Percentiles rank a stretch among this genome's conserved stretches.
phyloP scores from a whole-genome alignment of 2,329 filamentous ascomycete genomes.

The Hymenotorrendiella dingleyae region DNA sequence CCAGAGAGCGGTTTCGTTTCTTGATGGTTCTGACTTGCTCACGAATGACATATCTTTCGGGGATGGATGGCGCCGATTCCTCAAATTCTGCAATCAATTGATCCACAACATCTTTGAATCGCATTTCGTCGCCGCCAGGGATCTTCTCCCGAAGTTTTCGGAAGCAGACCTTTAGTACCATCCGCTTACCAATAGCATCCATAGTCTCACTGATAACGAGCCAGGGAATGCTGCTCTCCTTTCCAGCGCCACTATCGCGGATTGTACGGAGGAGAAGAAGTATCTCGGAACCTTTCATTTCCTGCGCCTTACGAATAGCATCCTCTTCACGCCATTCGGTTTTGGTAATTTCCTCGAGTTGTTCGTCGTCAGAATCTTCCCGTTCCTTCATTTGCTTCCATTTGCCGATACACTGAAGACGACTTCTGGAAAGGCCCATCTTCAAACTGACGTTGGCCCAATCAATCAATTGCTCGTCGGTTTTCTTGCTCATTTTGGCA shows the following conservation, averaged over 20 bases:
- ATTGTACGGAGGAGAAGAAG: conserved; percentile 40
- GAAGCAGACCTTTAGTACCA: conserved; percentile 26
- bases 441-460: conserved; percentile 59
- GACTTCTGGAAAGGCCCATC: conserved; percentile 56
- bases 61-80: conserved; percentile 18
- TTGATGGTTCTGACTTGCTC: not conserved
- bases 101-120: conserved; percentile 24
- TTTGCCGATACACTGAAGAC: conserved; percentile 63
- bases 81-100: conserved; percentile 24
- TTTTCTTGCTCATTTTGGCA: conserved; percentile 34
- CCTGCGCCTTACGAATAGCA: conserved; percentile 37
- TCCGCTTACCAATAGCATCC: conserved; percentile 30
- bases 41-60: conserved; percentile 8
- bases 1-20: conserved; percentile 1
- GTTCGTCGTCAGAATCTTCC: conserved; percentile 19
- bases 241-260: conserved; percentile 34
- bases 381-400: conserved; percentile 49
- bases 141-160: conserved; percentile 24
- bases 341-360: conserved; percentile 23
- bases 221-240: conserved; percentile 47
- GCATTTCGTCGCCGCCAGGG: conserved; percentile 23
- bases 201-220: conserved; percentile 37
- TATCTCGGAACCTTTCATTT: conserved; percentile 41
- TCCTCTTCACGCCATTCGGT: conserved; percentile 38
- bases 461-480: conserved; percentile 50